phyloP scores from a whole-genome alignment of 139 green algal species.

The Diplosphaera chodatii region DNA sequence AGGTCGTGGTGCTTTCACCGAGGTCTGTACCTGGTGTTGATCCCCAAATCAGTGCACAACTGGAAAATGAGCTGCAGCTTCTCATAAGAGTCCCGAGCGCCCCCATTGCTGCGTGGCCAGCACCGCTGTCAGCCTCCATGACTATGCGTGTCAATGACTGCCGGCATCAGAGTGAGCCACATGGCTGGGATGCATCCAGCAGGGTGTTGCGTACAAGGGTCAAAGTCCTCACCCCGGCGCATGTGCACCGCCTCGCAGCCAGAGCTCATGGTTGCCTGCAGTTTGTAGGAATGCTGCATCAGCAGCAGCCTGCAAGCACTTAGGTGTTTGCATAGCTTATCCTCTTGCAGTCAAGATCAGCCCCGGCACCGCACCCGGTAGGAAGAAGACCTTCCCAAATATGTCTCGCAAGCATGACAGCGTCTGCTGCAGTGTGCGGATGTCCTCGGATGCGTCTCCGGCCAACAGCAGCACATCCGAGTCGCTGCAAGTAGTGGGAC shows the following conservation, averaged over 20 bases:
- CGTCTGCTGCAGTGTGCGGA: conserved; percentile 33
- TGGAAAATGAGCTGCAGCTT: conserved; percentile 45
- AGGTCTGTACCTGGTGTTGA: conserved; percentile 27
- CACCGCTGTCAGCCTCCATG: too few relatives aligned
- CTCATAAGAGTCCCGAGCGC: conserved; percentile 14
- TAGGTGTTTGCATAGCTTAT: too few relatives aligned
- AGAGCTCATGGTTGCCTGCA: conserved; percentile 70
- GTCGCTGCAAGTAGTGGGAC: too few relatives aligned
- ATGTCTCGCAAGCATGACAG: conserved; percentile 27
- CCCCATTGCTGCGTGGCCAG: conserved; percentile 22
- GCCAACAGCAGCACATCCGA: conserved; percentile 54
- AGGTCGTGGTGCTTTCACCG: too few relatives aligned
- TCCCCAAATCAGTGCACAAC: conserved; percentile 38
- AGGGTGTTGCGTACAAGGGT: too few relatives aligned
- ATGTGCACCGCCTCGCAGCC: conserved; percentile 29
- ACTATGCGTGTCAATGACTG: too few relatives aligned
- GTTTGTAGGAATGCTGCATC: too few relatives aligned
- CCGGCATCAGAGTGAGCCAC: too few relatives aligned
- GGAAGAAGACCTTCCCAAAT: conserved; percentile 52
- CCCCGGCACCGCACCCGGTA: conserved; percentile 16
- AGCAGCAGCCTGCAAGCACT: too few relatives aligned
- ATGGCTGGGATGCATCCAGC: too few relatives aligned
- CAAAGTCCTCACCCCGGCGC: conserved; percentile 6
- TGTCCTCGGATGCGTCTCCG: conserved; percentile 58
- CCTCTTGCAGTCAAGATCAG: too few relatives aligned